Conservation (phyloP, 1,284 basidiomycete species). For the Boletus holoroseus region DNA sequence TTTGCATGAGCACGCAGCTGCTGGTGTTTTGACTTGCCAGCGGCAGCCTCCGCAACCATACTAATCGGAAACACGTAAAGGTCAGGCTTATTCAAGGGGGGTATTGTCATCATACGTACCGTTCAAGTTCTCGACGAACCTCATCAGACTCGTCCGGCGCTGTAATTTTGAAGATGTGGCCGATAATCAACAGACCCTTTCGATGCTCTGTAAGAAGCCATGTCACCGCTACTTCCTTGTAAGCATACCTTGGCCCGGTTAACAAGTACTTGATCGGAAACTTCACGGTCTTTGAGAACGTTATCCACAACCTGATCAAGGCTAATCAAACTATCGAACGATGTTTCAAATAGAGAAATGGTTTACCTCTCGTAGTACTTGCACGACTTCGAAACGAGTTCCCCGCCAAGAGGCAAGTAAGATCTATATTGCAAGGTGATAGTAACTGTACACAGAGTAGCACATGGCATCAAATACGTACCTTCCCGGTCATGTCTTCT, state of each 20-base stretch:
- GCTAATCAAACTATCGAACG: neutral
- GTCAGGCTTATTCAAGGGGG: conserved; percentile 4
- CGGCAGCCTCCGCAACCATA: conserved; percentile 66
- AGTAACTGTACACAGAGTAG: neutral
- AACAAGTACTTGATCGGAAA: conserved; percentile 63
- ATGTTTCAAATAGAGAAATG: neutral
- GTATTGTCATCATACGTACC: conserved; percentile 40
- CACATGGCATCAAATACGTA: conserved; percentile 25
- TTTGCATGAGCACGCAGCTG: conserved; percentile 39
- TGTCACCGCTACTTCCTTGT: neutral
- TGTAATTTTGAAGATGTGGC: conserved; percentile 80
- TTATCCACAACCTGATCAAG: conserved; percentile 63
- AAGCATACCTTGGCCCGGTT: conserved; percentile 73
- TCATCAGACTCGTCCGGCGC: conserved; percentile 84
- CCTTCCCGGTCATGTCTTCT: conserved; percentile 92
- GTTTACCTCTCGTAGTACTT: conserved; percentile 68
- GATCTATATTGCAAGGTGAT: conserved; percentile 47
- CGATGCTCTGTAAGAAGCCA: conserved; percentile 10
- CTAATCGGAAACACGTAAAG: conserved; percentile 30
- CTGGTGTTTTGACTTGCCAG: conserved; percentile 57
- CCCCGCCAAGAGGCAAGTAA: conserved; percentile 94
- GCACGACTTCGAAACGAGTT: conserved; percentile 86
- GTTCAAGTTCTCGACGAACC: conserved; percentile 87
- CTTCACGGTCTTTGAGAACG: conserved; percentile 72
- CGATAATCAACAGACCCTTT: conserved; percentile 76